Conservation (phyloP, 2,329 filamentous ascomycete species). For the Neonectria coccinea region DNA sequence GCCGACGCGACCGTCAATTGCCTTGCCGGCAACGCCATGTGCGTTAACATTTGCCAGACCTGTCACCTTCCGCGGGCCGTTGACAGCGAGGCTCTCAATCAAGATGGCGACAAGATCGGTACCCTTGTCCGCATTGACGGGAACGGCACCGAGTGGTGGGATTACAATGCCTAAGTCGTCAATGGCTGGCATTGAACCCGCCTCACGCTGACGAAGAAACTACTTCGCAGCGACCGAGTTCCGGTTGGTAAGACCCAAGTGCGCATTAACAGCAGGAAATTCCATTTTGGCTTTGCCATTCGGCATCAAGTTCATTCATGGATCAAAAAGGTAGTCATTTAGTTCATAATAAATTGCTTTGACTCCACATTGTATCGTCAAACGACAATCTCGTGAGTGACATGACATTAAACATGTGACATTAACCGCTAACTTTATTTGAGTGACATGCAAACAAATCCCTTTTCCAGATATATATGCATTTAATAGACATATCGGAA, state of each 20-base stretch:
- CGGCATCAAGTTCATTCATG: not conserved
- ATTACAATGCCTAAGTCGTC: not conserved
- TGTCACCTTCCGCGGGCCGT: not conserved
- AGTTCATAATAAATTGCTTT: slow-evolving; percentile 2
- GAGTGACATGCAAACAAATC: not conserved
- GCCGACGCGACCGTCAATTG: not conserved
- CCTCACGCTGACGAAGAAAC: not conserved
- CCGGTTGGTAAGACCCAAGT: not conserved
- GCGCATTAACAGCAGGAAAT: not conserved
- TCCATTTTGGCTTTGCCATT: not conserved
- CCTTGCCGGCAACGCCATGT: not conserved
- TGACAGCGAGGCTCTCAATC: not conserved
- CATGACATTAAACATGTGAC: not conserved
- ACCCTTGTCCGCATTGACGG: not conserved
- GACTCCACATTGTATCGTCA: not conserved
- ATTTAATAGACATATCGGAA: slow-evolving; percentile 67
- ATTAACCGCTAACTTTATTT: not conserved
- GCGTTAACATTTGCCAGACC: not conserved
- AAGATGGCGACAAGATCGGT: not conserved
- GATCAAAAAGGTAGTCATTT: not conserved
- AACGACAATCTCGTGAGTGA: not conserved
- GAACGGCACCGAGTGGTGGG: not conserved
- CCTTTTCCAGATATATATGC: slow-evolving; percentile 56
- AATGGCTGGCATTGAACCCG: not conserved
- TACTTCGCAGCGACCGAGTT: not conserved